Conservation (phyloP, 768 basidiomycete species). For the Agaricus subrufescens region DNA sequence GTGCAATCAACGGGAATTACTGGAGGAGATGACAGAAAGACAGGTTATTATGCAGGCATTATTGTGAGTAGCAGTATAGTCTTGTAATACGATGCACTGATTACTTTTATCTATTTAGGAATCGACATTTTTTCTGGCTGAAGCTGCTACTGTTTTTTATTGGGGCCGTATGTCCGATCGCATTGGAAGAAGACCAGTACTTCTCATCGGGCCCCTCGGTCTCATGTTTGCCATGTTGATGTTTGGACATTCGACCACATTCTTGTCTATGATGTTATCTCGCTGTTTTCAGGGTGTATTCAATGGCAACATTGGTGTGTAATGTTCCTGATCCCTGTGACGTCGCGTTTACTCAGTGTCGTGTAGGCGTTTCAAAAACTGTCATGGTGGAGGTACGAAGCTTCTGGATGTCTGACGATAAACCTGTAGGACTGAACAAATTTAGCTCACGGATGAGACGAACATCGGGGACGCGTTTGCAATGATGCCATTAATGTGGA, state of each 20-base stretch:
- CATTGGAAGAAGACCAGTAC: conserved; percentile 38
- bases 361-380: conserved; percentile 37
- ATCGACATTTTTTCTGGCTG: conserved; percentile 40
- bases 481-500: conserved; percentile 29
- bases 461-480: conserved; percentile 18
- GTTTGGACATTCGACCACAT: conserved; percentile 38
- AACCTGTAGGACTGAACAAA: neutral
- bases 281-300: conserved; percentile 32
- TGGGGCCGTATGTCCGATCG: conserved; percentile 42
- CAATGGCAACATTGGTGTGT: conserved; percentile 31
- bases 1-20: conserved; percentile 41
- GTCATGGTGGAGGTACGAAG: conserved; percentile 38
- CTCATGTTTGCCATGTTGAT: conserved; percentile 32
- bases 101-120: conserved; percentile 21
- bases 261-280: conserved; percentile 23
- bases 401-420: neutral
- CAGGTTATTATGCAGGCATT: conserved; percentile 45
- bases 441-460: conserved; percentile 31
- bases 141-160: conserved; percentile 36
- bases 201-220: conserved; percentile 38
- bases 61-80: conserved; percentile 26
- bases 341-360: neutral
- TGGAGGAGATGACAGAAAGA: conserved; percentile 37
- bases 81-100: neutral
- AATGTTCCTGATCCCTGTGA: neutral